Evolutionary conservation across 495 filamentous ascomycete species (phyloP).

Genomic region (Hypoxylon fragiforme): DNA sequence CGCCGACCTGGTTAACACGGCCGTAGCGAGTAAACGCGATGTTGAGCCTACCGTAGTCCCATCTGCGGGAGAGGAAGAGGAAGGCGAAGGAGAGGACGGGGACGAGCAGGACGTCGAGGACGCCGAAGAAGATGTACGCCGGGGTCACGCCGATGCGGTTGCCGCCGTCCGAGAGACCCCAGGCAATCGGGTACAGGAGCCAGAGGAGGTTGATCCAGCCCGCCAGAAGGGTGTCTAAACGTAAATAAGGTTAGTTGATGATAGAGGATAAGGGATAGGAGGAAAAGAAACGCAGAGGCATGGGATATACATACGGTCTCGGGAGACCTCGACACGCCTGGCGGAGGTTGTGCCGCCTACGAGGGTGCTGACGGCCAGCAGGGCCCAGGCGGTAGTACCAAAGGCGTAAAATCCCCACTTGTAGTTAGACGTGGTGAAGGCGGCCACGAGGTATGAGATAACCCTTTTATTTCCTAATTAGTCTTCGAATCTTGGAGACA

Average conservation of each 20-base stretch:
- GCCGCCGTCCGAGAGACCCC: constrained; percentile 51
- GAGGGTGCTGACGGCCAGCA: constrained; percentile 43
- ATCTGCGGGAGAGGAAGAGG: constrained; percentile 44
- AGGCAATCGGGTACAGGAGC: constrained; percentile 55
- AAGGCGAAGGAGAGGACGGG: constrained; percentile 41
- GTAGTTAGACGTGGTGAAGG: constrained; percentile 51
- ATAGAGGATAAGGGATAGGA: background rate
- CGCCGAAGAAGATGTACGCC: constrained; percentile 50
- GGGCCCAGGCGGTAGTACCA: constrained; percentile 41
- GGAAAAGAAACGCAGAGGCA: background rate
- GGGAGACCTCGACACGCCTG: constrained; percentile 39
- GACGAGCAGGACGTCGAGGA: constrained; percentile 49
- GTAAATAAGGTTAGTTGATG: too few species aligned
- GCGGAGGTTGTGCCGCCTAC: constrained; percentile 34
- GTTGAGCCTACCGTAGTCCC: constrained; percentile 54
- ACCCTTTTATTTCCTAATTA: constrained; percentile 37
- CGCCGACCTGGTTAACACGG: constrained; percentile 46
- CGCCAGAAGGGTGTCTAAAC: constrained; percentile 41
- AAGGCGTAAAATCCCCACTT: constrained; percentile 58
- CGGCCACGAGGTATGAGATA: constrained; percentile 47
- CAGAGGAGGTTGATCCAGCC: constrained; percentile 51
- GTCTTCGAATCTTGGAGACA: too few species aligned
- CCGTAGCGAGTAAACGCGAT: constrained; percentile 59
- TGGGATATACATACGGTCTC: constrained; percentile 34
- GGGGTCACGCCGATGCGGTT: constrained; percentile 48